Conservation (phyloP, 176 grass and related monocot species). For the Rhynchospora breviuscula region DNA sequence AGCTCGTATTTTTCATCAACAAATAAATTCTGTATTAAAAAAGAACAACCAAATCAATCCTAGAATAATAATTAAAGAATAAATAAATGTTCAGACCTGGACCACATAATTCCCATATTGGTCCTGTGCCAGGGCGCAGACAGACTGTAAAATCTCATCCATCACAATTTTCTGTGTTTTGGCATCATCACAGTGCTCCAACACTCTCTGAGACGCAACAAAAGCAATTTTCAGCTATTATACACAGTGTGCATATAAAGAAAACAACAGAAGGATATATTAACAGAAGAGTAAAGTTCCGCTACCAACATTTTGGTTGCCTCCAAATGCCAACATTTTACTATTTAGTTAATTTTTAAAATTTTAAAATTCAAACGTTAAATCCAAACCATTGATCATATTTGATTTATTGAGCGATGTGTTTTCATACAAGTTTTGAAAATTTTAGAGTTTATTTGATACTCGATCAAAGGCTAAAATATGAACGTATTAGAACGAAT, state of each 20-base stretch:
- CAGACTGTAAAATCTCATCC: conserved; percentile 77
- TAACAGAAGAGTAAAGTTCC: too few species aligned
- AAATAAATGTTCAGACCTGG: conserved; percentile 44
- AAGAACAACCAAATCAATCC: neutral
- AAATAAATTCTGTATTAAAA: neutral
- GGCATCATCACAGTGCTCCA: conserved; percentile 71
- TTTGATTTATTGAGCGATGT: too few species aligned
- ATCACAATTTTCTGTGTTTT: conserved; percentile 78
- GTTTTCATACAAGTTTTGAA: too few species aligned
- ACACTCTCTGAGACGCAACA: conserved; percentile 46
- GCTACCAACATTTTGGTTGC: too few species aligned
- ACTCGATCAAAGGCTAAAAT: too few species aligned
- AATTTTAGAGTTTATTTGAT: too few species aligned
- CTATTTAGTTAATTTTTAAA: too few species aligned
- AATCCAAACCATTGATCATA: too few species aligned
- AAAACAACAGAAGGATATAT: neutral
- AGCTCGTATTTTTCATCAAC: neutral
- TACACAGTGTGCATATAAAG: neutral
- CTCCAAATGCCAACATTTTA: too few species aligned
- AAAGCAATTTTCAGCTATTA: conserved; percentile 20
- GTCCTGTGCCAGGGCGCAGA: conserved; percentile 74
- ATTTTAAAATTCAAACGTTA: too few species aligned
- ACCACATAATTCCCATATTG: conserved; percentile 92
- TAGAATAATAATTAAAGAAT: neutral
- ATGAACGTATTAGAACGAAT: too few species aligned